Percentiles rank a stretch among this genome's conserved stretches.
phyloP scores from a whole-genome alignment of 2,329 filamentous ascomycete species.

The Gnomoniopsis smithogilvyi region DNA sequence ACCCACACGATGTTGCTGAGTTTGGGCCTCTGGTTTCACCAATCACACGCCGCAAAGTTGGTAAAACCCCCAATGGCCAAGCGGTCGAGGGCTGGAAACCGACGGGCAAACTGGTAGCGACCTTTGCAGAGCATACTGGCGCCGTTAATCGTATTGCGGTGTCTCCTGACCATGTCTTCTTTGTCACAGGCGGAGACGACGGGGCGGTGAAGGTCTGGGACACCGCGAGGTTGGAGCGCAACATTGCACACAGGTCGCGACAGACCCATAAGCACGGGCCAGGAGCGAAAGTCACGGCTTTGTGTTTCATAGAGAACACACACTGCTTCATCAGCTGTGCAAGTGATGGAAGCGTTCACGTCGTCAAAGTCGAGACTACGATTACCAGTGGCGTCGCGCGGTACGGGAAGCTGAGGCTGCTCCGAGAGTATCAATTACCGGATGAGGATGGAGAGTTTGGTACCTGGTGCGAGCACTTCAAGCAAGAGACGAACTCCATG shows the following conservation, averaged over 20 bases:
- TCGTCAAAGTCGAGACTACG: conserved; percentile 71
- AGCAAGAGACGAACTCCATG: conserved; percentile 75
- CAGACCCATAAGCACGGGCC: conserved; percentile 77
- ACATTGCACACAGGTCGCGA: conserved; percentile 81
- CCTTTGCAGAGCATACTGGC: conserved; percentile 82
- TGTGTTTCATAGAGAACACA: conserved; percentile 91
- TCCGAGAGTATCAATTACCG: conserved; percentile 79
- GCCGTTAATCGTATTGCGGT: conserved; percentile 78
- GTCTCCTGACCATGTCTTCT: conserved; percentile 90
- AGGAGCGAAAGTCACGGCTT: conserved; percentile 69
- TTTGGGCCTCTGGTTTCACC: conserved; percentile 81
- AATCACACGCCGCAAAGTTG: conserved; percentile 52
- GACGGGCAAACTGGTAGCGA: conserved; percentile 77
- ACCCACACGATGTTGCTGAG: conserved; percentile 61
- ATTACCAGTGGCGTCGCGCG: conserved; percentile 52
- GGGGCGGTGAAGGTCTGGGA: conserved; percentile 93
- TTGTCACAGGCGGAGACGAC: conserved; percentile 90
- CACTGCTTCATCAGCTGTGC: conserved; percentile 92
- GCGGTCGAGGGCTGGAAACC: conserved; percentile 69
- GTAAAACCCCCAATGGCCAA: conserved; percentile 47
- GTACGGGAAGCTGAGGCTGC: conserved; percentile 72
- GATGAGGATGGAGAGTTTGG: conserved; percentile 63
- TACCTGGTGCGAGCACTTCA: conserved; percentile 91
- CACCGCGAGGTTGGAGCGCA: conserved; percentile 81
- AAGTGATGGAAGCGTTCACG: conserved; percentile 84